Percentiles rank a stretch among this genome's conserved stretches.
Conservation (phyloP, 1,284 basidiomycete genomes). For the Tylopilus orsonianus region DNA sequence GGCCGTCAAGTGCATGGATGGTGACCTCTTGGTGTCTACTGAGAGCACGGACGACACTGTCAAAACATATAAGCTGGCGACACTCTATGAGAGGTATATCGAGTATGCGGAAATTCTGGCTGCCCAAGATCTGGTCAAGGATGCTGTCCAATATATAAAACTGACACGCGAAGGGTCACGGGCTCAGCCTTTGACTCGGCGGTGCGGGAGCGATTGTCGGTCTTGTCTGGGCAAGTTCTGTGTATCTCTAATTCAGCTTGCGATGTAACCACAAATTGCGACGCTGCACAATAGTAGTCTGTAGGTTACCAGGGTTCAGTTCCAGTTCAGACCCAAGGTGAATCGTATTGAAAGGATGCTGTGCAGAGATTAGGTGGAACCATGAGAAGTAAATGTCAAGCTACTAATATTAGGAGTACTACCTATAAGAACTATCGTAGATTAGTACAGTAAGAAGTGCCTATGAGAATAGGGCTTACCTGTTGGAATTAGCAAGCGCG, state of each 20-base stretch:
- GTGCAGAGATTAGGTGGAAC: no score
- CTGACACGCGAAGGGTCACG: slow-evolving; percentile 77
- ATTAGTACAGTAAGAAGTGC: no score
- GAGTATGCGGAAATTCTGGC: slow-evolving; percentile 95
- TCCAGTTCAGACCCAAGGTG: slow-evolving; percentile 13
- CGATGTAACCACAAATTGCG: slow-evolving; percentile 27
- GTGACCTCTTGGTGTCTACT: slow-evolving; percentile 54
- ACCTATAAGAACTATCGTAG: no score
- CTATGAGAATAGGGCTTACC: no score
- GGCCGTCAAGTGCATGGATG: slow-evolving; percentile 86
- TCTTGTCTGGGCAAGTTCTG: slow-evolving; percentile 41
- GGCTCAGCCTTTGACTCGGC: slow-evolving; percentile 59
- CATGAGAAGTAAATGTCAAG: no score
- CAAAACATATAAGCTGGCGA: slow-evolving; percentile 82
- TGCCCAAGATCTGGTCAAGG: slow-evolving; percentile 83
- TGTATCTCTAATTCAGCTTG: slow-evolving; percentile 24
- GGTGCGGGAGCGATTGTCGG: slow-evolving; percentile 62
- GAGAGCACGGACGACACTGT: slow-evolving; percentile 44
- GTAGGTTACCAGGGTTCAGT: neutral
- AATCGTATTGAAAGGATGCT: no score
- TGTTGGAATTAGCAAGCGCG: no score
- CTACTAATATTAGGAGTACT: no score
- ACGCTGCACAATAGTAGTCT: slow-evolving; percentile 15
- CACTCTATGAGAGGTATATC: slow-evolving; percentile 90
- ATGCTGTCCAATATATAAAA: slow-evolving; percentile 81